These are phyloP conservation scores for Debaryomyces fabryi DNA, from an alignment of 1,139 yeast genomes.

Conservation along the genomic window DNA sequence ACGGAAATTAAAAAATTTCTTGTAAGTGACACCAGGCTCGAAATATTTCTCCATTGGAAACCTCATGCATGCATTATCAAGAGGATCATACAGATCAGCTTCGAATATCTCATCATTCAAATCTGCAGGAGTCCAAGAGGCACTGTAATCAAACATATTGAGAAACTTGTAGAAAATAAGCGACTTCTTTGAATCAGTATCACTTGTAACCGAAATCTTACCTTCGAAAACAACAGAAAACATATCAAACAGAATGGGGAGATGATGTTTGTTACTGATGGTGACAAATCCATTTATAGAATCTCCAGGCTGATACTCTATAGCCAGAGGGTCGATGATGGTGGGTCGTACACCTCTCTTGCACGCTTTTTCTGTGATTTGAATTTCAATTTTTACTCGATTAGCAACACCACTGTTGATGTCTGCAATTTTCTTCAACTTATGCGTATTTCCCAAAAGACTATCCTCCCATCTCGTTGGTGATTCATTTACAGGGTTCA, in stretches of 20 bases:
- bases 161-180: constrained; percentile 27
- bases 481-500: constrained; percentile 12
- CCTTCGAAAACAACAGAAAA: constrained; percentile 46
- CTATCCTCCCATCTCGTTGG: constrained; percentile 30
- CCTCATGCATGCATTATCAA: constrained; percentile 33
- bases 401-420: constrained; percentile 34
- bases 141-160: constrained; percentile 46
- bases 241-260: constrained; percentile 43
- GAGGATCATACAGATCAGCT: constrained; percentile 28
- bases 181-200: constrained; percentile 19
- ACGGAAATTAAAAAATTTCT: constrained; percentile 43
- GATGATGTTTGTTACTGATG: constrained; percentile 33
- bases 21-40: constrained; percentile 37
- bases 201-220: constrained; percentile 26
- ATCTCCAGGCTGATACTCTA: constrained; percentile 44
- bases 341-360: constrained; percentile 32
- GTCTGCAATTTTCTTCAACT: constrained; percentile 34
- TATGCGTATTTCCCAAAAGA: constrained; percentile 40
- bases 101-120: constrained; percentile 34
- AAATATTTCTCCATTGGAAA: constrained; percentile 32
- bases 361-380: constrained; percentile 36
- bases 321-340: constrained; percentile 30
- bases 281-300: constrained; percentile 42
- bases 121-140: constrained; percentile 44
- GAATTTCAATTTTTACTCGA: constrained; percentile 30